phyloP scores from a whole-genome alignment of 164 flowering plant species.

The Berberis thunbergii region DNA sequence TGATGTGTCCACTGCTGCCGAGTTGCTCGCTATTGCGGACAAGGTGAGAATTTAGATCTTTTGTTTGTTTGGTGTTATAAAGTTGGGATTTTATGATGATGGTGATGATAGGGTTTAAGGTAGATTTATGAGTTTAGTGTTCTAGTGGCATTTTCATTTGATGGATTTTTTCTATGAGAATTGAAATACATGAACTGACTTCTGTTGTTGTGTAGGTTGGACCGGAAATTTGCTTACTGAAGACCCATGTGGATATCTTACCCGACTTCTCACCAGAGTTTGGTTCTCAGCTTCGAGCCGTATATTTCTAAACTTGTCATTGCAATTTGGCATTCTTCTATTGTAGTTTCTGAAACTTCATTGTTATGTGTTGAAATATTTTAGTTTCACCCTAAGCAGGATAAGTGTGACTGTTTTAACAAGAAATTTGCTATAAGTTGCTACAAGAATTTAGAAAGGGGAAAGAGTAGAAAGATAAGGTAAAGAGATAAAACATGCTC shows the following conservation, averaged over 20 bases:
- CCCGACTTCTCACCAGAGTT: constrained; percentile 94
- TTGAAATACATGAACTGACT: no score
- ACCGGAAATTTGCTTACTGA: constrained; percentile 83
- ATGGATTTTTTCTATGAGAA: no score
- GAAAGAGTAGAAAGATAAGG: no score
- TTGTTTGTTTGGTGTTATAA: not conserved
- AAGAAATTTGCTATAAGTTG: no score
- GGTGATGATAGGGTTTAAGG: not conserved
- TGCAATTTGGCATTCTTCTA: not conserved
- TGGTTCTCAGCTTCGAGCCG: constrained; percentile 83
- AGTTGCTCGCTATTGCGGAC: constrained; percentile 66
- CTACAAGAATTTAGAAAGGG: no score
- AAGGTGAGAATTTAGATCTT: constrained; percentile 29
- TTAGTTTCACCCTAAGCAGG: not conserved
- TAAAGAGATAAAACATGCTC: no score
- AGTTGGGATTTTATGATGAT: not conserved
- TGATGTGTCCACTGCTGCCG: constrained; percentile 72
- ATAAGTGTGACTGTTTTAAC: no score
- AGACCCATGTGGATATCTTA: constrained; percentile 94
- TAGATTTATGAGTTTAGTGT: no score
- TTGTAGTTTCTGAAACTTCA: not conserved
- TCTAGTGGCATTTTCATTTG: no score
- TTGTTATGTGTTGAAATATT: not conserved
- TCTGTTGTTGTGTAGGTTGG: constrained; percentile 63
- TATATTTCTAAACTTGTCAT: constrained; percentile 18